Percentiles rank a stretch among this genome's conserved stretches.
phyloP scores from a whole-genome alignment of 73 alveolate genomes.

The Paramecium primaurelia region DNA sequence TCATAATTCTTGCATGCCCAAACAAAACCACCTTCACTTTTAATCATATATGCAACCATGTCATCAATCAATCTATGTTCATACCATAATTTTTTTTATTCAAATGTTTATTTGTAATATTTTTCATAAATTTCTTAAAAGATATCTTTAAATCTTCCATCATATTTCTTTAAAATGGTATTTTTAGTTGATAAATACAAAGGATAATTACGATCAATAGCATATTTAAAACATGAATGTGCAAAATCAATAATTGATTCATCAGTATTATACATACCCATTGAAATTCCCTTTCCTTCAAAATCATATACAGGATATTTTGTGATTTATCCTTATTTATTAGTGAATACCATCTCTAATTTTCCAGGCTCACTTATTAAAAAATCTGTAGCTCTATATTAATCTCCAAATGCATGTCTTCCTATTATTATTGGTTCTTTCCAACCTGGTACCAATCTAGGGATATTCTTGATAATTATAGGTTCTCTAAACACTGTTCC shows the following conservation, averaged over 20 bases:
- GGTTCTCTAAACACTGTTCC: slow-evolving; percentile 95
- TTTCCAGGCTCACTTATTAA: slow-evolving; percentile 75
- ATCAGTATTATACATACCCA: slow-evolving; percentile 91
- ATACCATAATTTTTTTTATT: slow-evolving; percentile 67
- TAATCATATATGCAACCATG: slow-evolving; percentile 84
- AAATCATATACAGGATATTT: slow-evolving; percentile 69
- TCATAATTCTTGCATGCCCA: slow-evolving; percentile 96
- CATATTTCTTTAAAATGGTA: slow-evolving; percentile 85
- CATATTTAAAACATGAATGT: slow-evolving; percentile 75
- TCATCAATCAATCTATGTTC: slow-evolving; percentile 80
- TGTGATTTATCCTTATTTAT: slow-evolving; percentile 61
- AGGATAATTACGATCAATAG: slow-evolving; percentile 78
- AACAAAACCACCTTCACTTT: slow-evolving; percentile 86
- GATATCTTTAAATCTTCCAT: slow-evolving; percentile 86
- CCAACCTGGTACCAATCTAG: slow-evolving; percentile 91
- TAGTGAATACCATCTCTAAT: slow-evolving; percentile 71
- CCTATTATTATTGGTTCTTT: slow-evolving; percentile 87
- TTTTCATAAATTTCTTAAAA: slow-evolving; percentile 75
- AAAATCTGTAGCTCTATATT: slow-evolving; percentile 83
- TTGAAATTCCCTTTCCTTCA: slow-evolving; percentile 68
- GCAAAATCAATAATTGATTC: slow-evolving; percentile 86
- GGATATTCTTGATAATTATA: slow-evolving; percentile 78
- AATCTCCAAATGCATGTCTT: slow-evolving; percentile 92
- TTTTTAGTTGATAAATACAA: slow-evolving; percentile 83
- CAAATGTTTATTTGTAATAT: slow-evolving; percentile 60